Conservation (phyloP, 495 filamentous ascomycete species). For the Letharia lupina region DNA sequence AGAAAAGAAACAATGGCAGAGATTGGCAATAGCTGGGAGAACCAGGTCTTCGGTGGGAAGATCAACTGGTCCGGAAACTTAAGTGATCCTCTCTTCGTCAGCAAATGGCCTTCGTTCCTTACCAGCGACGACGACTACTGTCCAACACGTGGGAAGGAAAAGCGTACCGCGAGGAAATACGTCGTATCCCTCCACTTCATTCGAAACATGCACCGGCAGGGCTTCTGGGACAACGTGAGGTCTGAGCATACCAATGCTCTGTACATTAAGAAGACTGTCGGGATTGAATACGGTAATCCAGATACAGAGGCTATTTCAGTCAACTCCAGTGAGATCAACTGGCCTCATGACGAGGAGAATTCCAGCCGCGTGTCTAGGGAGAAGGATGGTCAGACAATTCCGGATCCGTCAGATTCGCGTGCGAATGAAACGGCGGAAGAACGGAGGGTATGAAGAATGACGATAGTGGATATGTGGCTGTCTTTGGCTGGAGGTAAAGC, state of each 20-base stretch:
- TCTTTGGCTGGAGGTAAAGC: too few relatives aligned
- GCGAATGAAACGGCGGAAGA: background rate
- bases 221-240: too few relatives aligned
- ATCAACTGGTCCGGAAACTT: background rate
- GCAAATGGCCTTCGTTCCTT: conserved; percentile 10
- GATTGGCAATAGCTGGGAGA: conserved; percentile 9
- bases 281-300: too few relatives aligned
- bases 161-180: background rate
- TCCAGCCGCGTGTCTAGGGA: background rate
- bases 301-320: too few relatives aligned
- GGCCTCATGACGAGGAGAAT: background rate
- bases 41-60: conserved; percentile 4
- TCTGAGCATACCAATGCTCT: background rate
- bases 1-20: conserved; percentile 5
- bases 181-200: conserved; percentile 2
- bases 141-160: background rate
- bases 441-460: too few relatives aligned
- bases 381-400: background rate
- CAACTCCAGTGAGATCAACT: too few relatives aligned
- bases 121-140: background rate
- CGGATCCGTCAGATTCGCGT: conserved; percentile 2
- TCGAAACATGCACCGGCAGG: conserved; percentile 6
- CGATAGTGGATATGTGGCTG: too few relatives aligned
- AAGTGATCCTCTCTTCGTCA: conserved; percentile 11
- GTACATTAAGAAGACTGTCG: background rate